A percentile compares a stretch with the other conserved stretches of the same genome.
phyloP scores from a whole-genome alignment of 2,329 filamentous ascomycete species.

The Emmonsiellopsis sp. region DNA sequence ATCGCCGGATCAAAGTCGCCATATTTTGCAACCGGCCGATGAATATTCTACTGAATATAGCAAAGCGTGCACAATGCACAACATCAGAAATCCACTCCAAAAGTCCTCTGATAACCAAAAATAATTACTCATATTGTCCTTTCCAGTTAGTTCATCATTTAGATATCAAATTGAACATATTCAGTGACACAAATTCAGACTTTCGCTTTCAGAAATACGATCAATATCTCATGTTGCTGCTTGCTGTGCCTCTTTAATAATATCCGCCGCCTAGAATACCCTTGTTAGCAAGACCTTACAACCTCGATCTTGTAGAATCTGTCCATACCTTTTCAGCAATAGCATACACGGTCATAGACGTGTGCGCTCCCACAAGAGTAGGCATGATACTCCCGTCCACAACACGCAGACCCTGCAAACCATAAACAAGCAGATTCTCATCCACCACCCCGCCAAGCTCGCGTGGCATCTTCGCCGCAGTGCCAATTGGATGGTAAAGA shows the following conservation, averaged over 20 bases:
- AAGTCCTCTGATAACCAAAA: no score
- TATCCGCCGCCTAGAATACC: background rate
- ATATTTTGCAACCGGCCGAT: no score
- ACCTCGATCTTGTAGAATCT: background rate
- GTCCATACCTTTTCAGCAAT: conserved; percentile 22
- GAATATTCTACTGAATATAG: no score
- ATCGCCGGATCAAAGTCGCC: no score
- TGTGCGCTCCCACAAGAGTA: conserved; percentile 20
- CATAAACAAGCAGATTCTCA: conserved; percentile 14
- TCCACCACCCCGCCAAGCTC: conserved; percentile 19
- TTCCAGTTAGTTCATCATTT: no score
- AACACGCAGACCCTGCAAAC: conserved; percentile 17
- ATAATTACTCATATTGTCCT: no score
- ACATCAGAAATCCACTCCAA: no score
- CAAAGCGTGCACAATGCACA: no score
- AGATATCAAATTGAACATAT: no score
- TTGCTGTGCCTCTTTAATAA: background rate
- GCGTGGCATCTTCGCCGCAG: conserved; percentile 20
- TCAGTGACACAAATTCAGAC: background rate
- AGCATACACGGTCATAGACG: conserved; percentile 25
- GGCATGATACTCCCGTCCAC: conserved; percentile 29
- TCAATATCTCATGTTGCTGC: background rate
- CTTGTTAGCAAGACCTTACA: background rate
- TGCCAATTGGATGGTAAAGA: conserved; percentile 26
- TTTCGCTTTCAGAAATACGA: background rate